Evolutionary conservation across 257 asterid species (phyloP).

Genomic region (Mentha longifolia): DNA sequence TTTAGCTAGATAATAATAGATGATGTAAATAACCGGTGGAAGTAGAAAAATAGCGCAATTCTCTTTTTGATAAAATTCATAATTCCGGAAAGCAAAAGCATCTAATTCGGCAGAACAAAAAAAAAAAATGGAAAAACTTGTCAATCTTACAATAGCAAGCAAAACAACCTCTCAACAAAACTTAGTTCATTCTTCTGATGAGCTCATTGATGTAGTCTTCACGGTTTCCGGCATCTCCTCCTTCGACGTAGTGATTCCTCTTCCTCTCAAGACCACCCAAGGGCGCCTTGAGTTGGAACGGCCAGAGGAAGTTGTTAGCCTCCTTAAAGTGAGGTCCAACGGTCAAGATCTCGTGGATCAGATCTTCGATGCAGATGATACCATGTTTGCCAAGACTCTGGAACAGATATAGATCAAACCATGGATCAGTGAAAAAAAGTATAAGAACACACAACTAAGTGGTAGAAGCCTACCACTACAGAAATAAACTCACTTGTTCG

Average conservation of each 20-base stretch:
- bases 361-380: constrained; percentile 58
- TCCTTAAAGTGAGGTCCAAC: constrained; percentile 66
- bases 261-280: constrained; percentile 62
- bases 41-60: too few species aligned
- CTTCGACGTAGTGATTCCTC: constrained; percentile 70
- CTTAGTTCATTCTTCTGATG: constrained; percentile 61
- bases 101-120: constrained; percentile 8
- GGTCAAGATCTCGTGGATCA: constrained; percentile 55
- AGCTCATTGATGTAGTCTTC: constrained; percentile 61
- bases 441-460: background rate
- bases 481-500: constrained; percentile 50
- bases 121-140: constrained; percentile 10
- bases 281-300: constrained; percentile 66
- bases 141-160: constrained; percentile 8
- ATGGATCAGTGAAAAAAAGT: constrained; percentile 20
- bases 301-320: constrained; percentile 70
- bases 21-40: too few species aligned
- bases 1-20: too few species aligned
- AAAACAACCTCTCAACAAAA: constrained; percentile 20
- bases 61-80: constrained; percentile 3
- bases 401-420: background rate
- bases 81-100: constrained; percentile 4
- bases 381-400: constrained; percentile 50
- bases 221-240: constrained; percentile 68
- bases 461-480: too few species aligned